These are phyloP conservation scores for Davidsoniella eucalypti DNA, from an alignment of 2,329 filamentous ascomycete species.

Conservation along the genomic window DNA sequence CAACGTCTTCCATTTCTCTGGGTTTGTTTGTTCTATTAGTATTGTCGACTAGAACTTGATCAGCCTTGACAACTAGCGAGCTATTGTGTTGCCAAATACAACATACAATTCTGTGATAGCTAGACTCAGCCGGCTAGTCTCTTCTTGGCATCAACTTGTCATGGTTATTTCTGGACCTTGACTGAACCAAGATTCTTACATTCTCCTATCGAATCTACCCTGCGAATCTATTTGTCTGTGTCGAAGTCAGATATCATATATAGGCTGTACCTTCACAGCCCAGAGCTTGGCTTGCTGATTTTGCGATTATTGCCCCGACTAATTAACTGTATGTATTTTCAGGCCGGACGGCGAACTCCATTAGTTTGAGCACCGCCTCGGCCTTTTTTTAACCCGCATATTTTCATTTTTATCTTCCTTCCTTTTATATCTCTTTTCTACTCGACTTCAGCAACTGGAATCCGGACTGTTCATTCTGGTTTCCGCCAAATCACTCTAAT, in stretches of 20 bases:
- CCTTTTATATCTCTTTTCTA: neutral
- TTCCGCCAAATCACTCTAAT: neutral
- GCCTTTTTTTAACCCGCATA: neutral
- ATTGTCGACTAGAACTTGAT: too few species aligned
- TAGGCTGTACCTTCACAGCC: too few species aligned
- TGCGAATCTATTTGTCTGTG: too few species aligned
- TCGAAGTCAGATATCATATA: too few species aligned
- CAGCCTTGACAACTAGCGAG: too few species aligned
- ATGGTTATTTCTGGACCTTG: too few species aligned
- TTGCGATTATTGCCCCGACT: neutral
- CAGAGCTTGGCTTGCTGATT: neutral
- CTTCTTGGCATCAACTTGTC: too few species aligned
- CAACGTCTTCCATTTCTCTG: conserved; percentile 5
- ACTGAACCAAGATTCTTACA: too few species aligned
- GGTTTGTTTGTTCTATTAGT: conserved; percentile 5
- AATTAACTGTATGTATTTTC: neutral
- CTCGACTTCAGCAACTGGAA: neutral
- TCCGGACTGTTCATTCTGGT: neutral
- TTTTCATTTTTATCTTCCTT: neutral
- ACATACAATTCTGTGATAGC: too few species aligned
- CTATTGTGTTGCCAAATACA: too few species aligned
- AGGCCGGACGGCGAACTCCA: neutral
- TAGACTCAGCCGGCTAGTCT: too few species aligned
- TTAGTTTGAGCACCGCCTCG: neutral
- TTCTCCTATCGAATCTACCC: too few species aligned